Percentiles rank a stretch among this genome's conserved stretches.
Evolutionary conservation across 1,284 basidiomycete genomes (phyloP).

Genomic region (Mycocalia duriaeana): DNA sequence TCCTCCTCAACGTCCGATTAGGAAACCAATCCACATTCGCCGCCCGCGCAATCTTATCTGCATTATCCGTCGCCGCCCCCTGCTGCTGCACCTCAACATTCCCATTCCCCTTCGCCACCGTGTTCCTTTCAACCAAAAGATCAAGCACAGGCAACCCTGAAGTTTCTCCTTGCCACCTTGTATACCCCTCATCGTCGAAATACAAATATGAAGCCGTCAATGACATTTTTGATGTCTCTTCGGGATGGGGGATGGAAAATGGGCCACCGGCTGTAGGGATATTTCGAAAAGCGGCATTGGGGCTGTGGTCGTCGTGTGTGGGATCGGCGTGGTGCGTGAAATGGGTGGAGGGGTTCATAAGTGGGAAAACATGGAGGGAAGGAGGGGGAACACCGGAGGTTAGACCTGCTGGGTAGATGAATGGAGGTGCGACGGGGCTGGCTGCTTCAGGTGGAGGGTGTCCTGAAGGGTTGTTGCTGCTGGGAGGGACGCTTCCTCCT

Average conservation of each 20-base stretch:
- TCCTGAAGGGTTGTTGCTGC: conserved; percentile 24
- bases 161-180: conserved; percentile 85
- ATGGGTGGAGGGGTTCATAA: conserved; percentile 74
- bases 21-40: conserved; percentile 65
- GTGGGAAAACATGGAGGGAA: conserved; percentile 66
- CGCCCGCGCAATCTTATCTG: conserved; percentile 18
- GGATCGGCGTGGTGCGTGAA: conserved; percentile 52
- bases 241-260: conserved; percentile 27
- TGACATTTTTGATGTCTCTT: conserved; percentile 56
- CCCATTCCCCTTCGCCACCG: conserved; percentile 13
- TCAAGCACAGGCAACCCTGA: conserved; percentile 85
- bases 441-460: conserved; percentile 28
- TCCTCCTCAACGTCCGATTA: conserved; percentile 65
- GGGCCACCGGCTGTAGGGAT: conserved; percentile 33
- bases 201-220: conserved; percentile 74
- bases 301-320: conserved; percentile 36
- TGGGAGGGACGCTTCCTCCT: conserved; percentile 31
- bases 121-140: conserved; percentile 62
- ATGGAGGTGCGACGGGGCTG: conserved; percentile 48
- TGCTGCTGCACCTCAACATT: neutral
- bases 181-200: conserved; percentile 78
- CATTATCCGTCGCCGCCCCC: conserved; percentile 18
- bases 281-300: conserved; percentile 36
- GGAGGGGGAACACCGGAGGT: conserved; percentile 72
- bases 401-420: conserved; percentile 46